A percentile compares a stretch with the other conserved stretches of the same genome.
Evolutionary conservation across 2,329 filamentous ascomycete species (phyloP).

Genomic region (Microsporum ferrugineum): DNA sequence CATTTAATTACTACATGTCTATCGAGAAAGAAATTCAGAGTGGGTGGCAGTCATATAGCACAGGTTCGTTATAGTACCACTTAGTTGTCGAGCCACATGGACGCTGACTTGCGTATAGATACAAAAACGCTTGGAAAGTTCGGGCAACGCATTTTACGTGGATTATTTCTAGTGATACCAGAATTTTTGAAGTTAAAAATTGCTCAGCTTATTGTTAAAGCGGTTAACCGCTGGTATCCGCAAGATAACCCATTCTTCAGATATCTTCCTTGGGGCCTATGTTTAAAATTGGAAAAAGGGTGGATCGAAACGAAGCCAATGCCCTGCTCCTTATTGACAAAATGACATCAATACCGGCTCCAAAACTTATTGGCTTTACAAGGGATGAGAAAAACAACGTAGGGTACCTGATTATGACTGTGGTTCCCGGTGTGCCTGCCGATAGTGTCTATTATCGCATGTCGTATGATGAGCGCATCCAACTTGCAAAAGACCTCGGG

Average conservation of each 20-base stretch:
- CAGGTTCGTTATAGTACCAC: not conserved
- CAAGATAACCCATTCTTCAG: constrained; percentile 2
- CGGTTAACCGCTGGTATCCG: constrained; percentile 1
- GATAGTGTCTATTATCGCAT: constrained; percentile 5
- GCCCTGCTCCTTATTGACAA: constrained; percentile 11
- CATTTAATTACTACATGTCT: constrained; percentile 2
- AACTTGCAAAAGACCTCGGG: constrained; percentile 10
- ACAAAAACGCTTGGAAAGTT: not conserved
- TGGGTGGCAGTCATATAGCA: constrained; percentile 3
- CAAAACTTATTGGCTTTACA: constrained; percentile 8
- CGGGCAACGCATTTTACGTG: constrained; percentile 4
- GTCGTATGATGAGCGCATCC: constrained; percentile 11
- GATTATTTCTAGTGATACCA: constrained; percentile 5
- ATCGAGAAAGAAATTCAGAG: constrained; percentile 3
- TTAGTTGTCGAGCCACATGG: too few species aligned
- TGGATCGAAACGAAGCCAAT: constrained; percentile 11
- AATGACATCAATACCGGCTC: constrained; percentile 9
- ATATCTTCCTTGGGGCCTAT: constrained; percentile 11
- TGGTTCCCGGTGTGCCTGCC: constrained; percentile 3
- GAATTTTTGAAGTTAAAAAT: not conserved
- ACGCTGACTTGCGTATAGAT: not conserved
- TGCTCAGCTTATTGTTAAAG: constrained; percentile 3
- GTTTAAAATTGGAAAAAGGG: constrained; percentile 6
- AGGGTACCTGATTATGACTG: constrained; percentile 13
- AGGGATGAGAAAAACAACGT: not conserved